Base-by-base conservation (phyloP, 768 basidiomycete genomes). In the Termitomyces sp. region DNA sequence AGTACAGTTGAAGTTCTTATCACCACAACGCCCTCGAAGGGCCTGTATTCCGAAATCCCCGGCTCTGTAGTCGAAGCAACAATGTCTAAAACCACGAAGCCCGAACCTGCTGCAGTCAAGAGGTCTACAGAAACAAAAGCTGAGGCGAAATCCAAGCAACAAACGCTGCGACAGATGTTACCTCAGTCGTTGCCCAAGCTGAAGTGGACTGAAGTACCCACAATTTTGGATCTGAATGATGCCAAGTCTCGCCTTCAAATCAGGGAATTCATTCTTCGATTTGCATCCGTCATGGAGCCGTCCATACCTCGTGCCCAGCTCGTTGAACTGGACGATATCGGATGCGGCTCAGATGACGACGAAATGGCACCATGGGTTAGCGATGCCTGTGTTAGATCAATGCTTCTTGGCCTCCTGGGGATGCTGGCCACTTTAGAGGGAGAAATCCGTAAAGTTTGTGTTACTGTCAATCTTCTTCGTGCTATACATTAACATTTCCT, bases 191-290 rank as follows among this genome's bases (percentile, higher is more conserved):
- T 83, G 29, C 79, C 84, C 6, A 58, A 71, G 56, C 72, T 85
- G 40, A 70, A 71, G 46, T 92, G 90, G 90, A 79, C 72, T 5
- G 63, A 66, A 6, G 66, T 89, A 6, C 73, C 73, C 1, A 73
- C 77, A 12, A 63, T 61, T 31, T 71, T 87, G 14, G 69, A 75
- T 5, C 71, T 74, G 38, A 64, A 73, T 0, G 80, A 82, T 40
- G 82, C 79, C 1, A 78, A 87, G 59, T 76, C 79, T 27, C 84
- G 90, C 10, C 80, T 92, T 46, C 74, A 82, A 62, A 85, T 92
- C 42, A 83, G 90, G 56, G 90, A 92, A 69, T 93, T 91, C 66
- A 66, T 82, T 11, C 65, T 88, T 46, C 79, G 90, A 34, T 92
- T 92, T 60, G 73, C 76, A 1, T 72, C 75, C 29, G 54, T 82